A percentile compares a stretch with the other conserved stretches of the same genome.
These are phyloP conservation scores for Wickerhamiella bombiphila DNA, from an alignment of 805 yeast species.

Conservation along the genomic window DNA sequence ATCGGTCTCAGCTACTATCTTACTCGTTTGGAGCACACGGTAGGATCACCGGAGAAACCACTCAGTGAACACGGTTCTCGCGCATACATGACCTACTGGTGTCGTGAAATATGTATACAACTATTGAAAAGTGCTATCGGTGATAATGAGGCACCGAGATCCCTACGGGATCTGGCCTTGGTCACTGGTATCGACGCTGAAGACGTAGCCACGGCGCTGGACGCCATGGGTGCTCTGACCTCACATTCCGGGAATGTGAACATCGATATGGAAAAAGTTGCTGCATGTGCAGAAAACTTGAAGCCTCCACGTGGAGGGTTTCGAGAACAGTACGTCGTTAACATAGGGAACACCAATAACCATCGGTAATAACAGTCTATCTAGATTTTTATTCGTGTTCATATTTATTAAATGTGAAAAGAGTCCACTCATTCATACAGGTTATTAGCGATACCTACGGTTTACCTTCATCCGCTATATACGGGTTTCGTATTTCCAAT, in stretches of 20 bases:
- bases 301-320: neutral
- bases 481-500: too few relatives aligned
- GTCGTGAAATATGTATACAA: constrained; percentile 30
- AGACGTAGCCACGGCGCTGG: constrained; percentile 23
- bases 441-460: too few relatives aligned
- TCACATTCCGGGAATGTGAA: neutral
- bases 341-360: neutral
- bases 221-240: constrained; percentile 19
- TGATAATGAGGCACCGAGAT: constrained; percentile 2
- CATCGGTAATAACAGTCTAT: neutral
- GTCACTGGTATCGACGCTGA: constrained; percentile 24
- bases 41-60: constrained; percentile 89
- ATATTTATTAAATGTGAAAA: too few relatives aligned
- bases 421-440: too few relatives aligned
- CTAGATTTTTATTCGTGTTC: too few relatives aligned
- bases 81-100: constrained; percentile 68
- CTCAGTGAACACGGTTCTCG: constrained; percentile 66
- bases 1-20: constrained; percentile 73
- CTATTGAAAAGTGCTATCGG: neutral
- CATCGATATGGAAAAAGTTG: neutral
- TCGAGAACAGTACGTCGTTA: neutral
- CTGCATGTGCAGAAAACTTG: neutral
- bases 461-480: too few relatives aligned
- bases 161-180: constrained; percentile 19
- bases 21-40: constrained; percentile 43